Conservation (phyloP, 1,284 basidiomycete genomes). For the Paramarasmius palmivorus region DNA sequence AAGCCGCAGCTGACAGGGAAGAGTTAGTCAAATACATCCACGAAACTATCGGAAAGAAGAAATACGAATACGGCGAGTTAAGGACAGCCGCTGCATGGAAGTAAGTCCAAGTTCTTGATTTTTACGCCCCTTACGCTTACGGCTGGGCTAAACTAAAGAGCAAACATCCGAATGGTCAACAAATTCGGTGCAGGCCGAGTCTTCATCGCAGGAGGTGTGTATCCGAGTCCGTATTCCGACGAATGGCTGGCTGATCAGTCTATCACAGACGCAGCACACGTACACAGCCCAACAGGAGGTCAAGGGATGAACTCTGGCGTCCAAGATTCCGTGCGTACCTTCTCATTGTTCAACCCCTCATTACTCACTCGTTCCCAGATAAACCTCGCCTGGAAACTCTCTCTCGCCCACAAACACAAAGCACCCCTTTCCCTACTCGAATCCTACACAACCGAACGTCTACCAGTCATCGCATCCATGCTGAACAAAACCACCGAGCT, state of each 20-base stretch:
- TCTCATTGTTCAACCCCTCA: neutral
- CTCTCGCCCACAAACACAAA: slow-evolving; percentile 33
- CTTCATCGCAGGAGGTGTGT: slow-evolving; percentile 14
- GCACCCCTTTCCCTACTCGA: slow-evolving; percentile 31
- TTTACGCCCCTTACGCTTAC: no score
- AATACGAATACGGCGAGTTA: slow-evolving; percentile 8
- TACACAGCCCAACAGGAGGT: slow-evolving; percentile 33
- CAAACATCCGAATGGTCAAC: slow-evolving; percentile 9
- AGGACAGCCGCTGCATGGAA: neutral
- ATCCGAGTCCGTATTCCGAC: neutral
- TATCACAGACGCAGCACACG: slow-evolving; percentile 26
- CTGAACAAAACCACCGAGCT: slow-evolving; percentile 22
- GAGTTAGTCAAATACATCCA: slow-evolving; percentile 29
- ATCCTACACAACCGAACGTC: slow-evolving; percentile 35
- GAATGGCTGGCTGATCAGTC: neutral
- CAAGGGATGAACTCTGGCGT: slow-evolving; percentile 41
- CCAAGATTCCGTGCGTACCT: slow-evolving; percentile 34
- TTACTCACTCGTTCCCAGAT: slow-evolving; percentile 21
- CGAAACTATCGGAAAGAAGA: slow-evolving; percentile 28
- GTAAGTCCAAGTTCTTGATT: slow-evolving; percentile 8
- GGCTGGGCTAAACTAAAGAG: neutral
- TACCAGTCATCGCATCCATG: slow-evolving; percentile 41
- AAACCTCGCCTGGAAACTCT: slow-evolving; percentile 44
- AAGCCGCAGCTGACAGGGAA: slow-evolving; percentile 27
- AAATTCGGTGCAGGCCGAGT: slow-evolving; percentile 11